Evolutionary conservation across 352 stramenopile species (phyloP), one percentile per base, ranked within the genome.

Genomic region (Phytophthora ramorum): DNA sequence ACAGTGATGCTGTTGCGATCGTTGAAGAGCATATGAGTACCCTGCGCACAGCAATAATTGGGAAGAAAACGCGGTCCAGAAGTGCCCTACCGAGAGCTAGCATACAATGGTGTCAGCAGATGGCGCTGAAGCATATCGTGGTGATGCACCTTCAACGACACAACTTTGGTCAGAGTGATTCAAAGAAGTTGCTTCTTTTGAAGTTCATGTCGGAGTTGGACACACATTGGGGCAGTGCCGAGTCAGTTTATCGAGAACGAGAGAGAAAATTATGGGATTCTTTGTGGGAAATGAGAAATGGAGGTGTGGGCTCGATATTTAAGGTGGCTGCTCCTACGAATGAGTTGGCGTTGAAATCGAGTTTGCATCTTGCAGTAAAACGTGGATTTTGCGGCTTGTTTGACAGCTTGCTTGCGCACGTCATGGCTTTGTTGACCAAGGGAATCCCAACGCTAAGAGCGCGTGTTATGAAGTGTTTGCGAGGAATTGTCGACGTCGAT

Each of bases 401-500:
- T 35, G 78, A 90, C 46, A 82, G 73, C 8, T 70, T 96, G 17
- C 66, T 96, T 17, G 72, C 69, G 30, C 83, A 94, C 48, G 51
- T 96, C 12, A 92, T 96, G 83, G 73, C 73, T 32, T 59, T 95
- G n/a, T 50, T 96, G 8, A 89, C 85, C 1, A 81, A 83, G 38
- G 87, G 83, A 34, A 78, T 89, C 40, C 76, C 87, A 10, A 91
- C 66, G 28, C 89, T 95, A 19, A 79, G 85, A 69, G 79, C 87
- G 7, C 70, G 84, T 50, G 87, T 96, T 16, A 82, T 96, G 71
- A 95, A 91, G 63, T 85, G 78, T 19, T 48, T 96, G 13, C 76
- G 72, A 43, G 75, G 70, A 14, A 92, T 96, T 58, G 84, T 96
- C 10, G 85, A 95, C 35, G 82, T 93, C 5, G 89, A 96, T 52